These are phyloP conservation scores for Canariomyces notabilis DNA, from an alignment of 2,329 filamentous ascomycete genomes.

Conservation along the genomic window DNA sequence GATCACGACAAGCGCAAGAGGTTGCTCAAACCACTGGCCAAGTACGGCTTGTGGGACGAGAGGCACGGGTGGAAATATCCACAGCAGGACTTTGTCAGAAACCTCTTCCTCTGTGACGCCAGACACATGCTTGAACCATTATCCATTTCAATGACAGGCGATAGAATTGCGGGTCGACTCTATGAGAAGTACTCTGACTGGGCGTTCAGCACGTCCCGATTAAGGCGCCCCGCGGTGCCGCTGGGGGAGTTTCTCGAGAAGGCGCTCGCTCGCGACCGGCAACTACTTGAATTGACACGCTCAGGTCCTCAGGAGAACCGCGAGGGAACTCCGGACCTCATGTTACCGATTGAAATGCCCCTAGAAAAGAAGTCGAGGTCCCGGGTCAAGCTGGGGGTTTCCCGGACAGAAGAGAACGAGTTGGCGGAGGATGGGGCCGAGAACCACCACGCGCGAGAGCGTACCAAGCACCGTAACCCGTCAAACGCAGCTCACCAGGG, in stretches of 20 bases:
- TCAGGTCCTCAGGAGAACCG: too few species aligned
- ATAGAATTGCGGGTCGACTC: neutral
- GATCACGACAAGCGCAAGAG: neutral
- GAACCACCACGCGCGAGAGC: too few species aligned
- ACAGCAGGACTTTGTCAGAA: slow-evolving; percentile 1
- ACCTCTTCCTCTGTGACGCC: neutral
- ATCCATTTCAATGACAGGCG: neutral
- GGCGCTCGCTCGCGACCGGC: slow-evolving; percentile 9
- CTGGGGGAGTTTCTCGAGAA: slow-evolving; percentile 6
- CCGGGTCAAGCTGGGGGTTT: too few species aligned
- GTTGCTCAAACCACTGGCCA: neutral
- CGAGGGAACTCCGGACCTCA: too few species aligned
- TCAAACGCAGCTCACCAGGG: too few species aligned
- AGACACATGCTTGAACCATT: neutral
- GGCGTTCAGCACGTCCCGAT: neutral
- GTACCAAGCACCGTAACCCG: too few species aligned
- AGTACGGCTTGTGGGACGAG: slow-evolving; percentile 6
- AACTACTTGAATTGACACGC: neutral
- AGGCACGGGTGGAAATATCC: neutral
- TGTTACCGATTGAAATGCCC: too few species aligned
- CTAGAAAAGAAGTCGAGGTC: too few species aligned
- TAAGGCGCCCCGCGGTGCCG: neutral
- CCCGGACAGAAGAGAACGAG: too few species aligned
- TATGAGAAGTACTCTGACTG: slow-evolving; percentile 1
- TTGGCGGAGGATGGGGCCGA: too few species aligned